A percentile compares a stretch with the other conserved stretches of the same genome.
Conservation (phyloP, 139 green algal genomes). For the Penium margaritaceum region DNA sequence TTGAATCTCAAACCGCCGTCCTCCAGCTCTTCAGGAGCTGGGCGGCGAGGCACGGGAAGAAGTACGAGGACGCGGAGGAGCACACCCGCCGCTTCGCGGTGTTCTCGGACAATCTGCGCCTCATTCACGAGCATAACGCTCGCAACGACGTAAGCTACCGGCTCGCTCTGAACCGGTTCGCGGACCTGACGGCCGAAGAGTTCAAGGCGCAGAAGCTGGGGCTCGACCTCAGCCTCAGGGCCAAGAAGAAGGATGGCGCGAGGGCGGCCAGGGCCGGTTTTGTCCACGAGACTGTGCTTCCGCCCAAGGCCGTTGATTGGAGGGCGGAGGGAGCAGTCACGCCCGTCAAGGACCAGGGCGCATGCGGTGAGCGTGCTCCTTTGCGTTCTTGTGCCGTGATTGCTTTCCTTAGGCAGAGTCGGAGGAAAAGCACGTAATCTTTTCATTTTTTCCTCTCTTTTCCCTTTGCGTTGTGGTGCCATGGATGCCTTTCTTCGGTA, state of each 20-base stretch:
- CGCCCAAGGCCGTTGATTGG: conserved; percentile 75
- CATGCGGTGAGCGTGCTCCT: conserved; percentile 64
- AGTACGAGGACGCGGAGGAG: conserved; percentile 1
- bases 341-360: conserved; percentile 84
- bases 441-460: conserved; percentile 1
- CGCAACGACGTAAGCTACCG: conserved; percentile 45
- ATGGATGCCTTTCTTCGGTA: not conserved
- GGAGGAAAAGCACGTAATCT: too few relatives aligned
- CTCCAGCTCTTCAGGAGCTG: conserved; percentile 12
- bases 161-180: conserved; percentile 73
- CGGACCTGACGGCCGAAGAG: conserved; percentile 81
- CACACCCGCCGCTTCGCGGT: conserved; percentile 50
- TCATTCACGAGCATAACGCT: conserved; percentile 67
- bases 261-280: conserved; percentile 20
- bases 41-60: conserved; percentile 15
- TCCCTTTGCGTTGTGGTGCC: not conserved
- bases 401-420: not conserved
- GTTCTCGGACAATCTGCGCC: conserved; percentile 78
- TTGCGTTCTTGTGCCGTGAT: not conserved
- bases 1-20: too few relatives aligned
- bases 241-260: not conserved
- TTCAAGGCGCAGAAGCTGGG: conserved; percentile 60
- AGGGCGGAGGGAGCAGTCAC: conserved; percentile 67
- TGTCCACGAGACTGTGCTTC: conserved; percentile 29
- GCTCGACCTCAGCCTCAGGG: not conserved